phyloP scores from a whole-genome alignment of 2,329 filamentous ascomycete species.

The Diaporthe sp. region DNA sequence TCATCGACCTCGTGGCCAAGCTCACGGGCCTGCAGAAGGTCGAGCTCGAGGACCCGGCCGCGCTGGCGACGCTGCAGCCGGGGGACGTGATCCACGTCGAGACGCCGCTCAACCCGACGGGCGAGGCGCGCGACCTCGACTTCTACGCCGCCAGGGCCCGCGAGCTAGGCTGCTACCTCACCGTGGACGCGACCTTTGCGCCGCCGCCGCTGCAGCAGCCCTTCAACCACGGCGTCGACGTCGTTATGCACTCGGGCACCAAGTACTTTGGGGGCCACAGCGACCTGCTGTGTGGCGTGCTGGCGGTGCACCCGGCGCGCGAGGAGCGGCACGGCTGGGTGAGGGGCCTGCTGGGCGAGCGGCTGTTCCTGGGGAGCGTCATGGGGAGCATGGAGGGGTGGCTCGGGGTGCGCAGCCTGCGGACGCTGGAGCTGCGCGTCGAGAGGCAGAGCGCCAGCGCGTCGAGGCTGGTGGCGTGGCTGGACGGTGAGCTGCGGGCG shows the following conservation, averaged over 20 bases:
- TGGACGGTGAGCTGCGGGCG: conserved; percentile 65
- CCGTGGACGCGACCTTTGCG: conserved; percentile 92
- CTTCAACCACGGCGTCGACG: conserved; percentile 83
- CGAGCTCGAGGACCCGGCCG: conserved; percentile 67
- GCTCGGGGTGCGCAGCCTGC: conserved; percentile 87
- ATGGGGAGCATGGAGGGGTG: conserved; percentile 94
- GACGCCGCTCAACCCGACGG: conserved; percentile 93
- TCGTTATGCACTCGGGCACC: conserved; percentile 92
- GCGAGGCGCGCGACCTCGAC: conserved; percentile 81
- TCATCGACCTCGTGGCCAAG: conserved; percentile 80
- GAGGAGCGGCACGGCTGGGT: conserved; percentile 65
- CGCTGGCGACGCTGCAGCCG: conserved; percentile 72
- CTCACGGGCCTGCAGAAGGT: conserved; percentile 83
- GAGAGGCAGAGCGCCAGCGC: conserved; percentile 81
- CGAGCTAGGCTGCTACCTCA: conserved; percentile 79
- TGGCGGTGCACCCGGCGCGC: conserved; percentile 72
- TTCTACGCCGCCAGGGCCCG: conserved; percentile 81
- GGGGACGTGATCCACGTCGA: conserved; percentile 94
- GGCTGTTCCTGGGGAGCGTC: conserved; percentile 83
- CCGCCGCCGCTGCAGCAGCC: conserved; percentile 92
- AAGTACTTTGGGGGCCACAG: conserved; percentile 98
- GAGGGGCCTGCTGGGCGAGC: conserved; percentile 73
- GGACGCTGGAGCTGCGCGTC: conserved; percentile 89
- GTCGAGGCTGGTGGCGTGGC: conserved; percentile 78
- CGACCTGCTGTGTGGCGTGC: conserved; percentile 90